Base-by-base conservation (phyloP, 805 yeast species). In the Zygoascus tannicola region DNA sequence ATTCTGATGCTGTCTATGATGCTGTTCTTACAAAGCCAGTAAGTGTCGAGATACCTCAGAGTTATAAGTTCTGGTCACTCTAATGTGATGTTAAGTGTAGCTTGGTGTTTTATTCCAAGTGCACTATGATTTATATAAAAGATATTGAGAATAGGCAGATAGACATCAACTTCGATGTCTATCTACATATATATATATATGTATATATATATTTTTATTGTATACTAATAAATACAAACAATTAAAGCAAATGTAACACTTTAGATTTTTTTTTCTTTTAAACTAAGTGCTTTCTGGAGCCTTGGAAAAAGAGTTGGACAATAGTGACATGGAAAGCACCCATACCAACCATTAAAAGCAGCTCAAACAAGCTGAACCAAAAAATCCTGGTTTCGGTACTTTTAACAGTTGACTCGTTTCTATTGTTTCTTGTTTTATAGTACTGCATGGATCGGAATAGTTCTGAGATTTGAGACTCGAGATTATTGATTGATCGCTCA, bases 351-450 rank as follows among this genome's bases (percentile, higher is more conserved):
- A 82, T 82, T 54, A 81, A 69, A 35, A 76, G 60, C 51, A 85
- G 82, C 59, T 81, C 87, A 46, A 77, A 64, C 43, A 84, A 65
- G 38, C 88, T 78, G 57, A 84, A 75, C 75, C 81, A 85, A 59
- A 82, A 80, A 47, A 85, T 74, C 59, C 94, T 78, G 16, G 80
- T 68, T 57, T 81, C 85, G 26, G 95, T 85, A 41, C 85, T 76
- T 62, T 72, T 71, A 50, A 85, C 95, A 35, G 95, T 85, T 41
- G 81, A 76, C 75, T 85, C 92, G 67, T 90, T 90, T 67, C 97
- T 76, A 67, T 78, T 78, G 65, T 85, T 90, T 69, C 98, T 81
- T 10, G 94, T 80, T 65, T 80, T 83, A 71, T 88, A 87, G 65
- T 88, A 83, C 55, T 81, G 84, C 59, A 90, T 56, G 32, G 55